Evolutionary conservation across 2,329 filamentous ascomycete species (phyloP).

Genomic region (Penicillium sp.): DNA sequence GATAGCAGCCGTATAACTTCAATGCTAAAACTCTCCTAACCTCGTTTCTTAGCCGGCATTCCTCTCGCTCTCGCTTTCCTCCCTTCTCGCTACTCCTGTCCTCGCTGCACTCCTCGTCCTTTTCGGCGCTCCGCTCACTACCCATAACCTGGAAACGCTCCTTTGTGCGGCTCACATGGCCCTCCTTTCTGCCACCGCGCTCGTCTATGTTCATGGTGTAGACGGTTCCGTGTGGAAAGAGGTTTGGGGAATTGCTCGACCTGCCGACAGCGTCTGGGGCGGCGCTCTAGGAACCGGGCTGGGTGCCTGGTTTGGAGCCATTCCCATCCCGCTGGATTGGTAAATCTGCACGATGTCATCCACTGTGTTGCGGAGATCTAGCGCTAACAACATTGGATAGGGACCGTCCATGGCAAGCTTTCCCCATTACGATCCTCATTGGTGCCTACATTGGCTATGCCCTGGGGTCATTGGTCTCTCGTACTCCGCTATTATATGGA

Average conservation of each 20-base stretch:
- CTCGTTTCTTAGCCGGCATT: conserved; percentile 59
- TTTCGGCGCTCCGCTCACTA: conserved; percentile 86
- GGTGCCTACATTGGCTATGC: conserved; percentile 78
- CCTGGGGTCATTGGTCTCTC: conserved; percentile 51
- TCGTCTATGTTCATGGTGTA: conserved; percentile 83
- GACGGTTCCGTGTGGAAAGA: conserved; percentile 68
- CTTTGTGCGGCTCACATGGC: conserved; percentile 80
- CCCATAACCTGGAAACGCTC: conserved; percentile 72
- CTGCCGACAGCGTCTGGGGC: conserved; percentile 81
- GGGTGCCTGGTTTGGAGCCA: conserved; percentile 88
- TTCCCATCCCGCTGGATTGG: conserved; percentile 96
- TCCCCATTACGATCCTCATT: conserved; percentile 86
- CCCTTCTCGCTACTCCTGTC: conserved; percentile 55
- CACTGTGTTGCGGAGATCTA: not conserved
- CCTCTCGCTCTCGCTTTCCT: conserved; percentile 59
- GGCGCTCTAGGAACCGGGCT: conserved; percentile 72
- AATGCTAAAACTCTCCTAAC: conserved; percentile 2
- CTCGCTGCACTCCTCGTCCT: conserved; percentile 68
- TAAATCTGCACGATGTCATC: conserved; percentile 31
- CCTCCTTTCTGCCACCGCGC: conserved; percentile 70
- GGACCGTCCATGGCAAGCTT: conserved; percentile 98
- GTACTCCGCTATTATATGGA: conserved; percentile 34
- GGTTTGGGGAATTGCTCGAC: conserved; percentile 65
- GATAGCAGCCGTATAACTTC: conserved; percentile 2
- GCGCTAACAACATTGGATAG: conserved; percentile 31